Evolutionary conservation across 2,329 filamentous ascomycete species (phyloP), one percentile per base, ranked within the genome.

Genomic region (Aspergillus sp.): DNA sequence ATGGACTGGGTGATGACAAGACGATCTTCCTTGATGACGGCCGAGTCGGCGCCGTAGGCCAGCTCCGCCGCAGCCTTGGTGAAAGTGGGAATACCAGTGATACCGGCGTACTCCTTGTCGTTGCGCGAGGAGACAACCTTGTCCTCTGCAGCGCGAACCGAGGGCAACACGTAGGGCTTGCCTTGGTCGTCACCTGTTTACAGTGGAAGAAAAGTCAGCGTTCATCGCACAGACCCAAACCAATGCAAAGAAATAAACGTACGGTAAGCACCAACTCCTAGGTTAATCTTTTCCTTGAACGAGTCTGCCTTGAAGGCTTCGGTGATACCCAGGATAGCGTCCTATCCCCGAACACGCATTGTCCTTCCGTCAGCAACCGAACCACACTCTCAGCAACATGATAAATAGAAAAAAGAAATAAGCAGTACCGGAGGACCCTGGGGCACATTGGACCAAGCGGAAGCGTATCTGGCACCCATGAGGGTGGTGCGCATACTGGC

Each of bases 261-360:
- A 75, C 93, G 89, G 82, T 98, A 98, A 65, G 93, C 93, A 64
- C 93, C 93, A 58, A 97, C 93, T 75, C 90, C 93, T 52, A 98
- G 77, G 77, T 97, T 97, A 79, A 98, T 97, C 83, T 97, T 98
- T 77, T 95, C 82, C 54, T 82, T 76, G 72, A 94, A 91, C 63
- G 77, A 80, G 70, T 98, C 93, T 72, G 90, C 90, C 80, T 97
- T 98, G 86, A 93, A 98, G 52, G 93, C 93, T 76, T 98, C 93
- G 54, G 93, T 97, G 74, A 98, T 73, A 63, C 73, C 73, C 51
- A 74, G 64, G 56, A 74, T 74, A 29, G 72, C 72, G 60, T 69
- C 67, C 64, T 67, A 60, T 41, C 42, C 42, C 47, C 35, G 19
- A 19, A 32, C 30, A 32, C 30, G 30, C 30, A 32, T 9, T 19